Evolutionary conservation across 2,329 filamentous ascomycete species (phyloP), one percentile per base, ranked within the genome.

Genomic region (Aspergillus novofumigatus): DNA sequence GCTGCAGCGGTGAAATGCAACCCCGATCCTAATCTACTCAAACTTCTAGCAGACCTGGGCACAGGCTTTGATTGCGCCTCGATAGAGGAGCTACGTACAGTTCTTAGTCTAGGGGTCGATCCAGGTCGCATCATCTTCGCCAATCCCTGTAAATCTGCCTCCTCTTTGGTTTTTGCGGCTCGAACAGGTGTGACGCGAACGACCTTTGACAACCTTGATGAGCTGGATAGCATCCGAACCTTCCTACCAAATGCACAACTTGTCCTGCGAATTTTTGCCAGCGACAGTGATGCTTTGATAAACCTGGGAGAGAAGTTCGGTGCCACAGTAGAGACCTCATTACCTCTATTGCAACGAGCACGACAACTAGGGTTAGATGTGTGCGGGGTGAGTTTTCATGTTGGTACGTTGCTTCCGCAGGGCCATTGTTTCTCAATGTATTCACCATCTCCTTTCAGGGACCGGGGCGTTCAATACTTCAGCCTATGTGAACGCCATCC

Each of bases 1-100:
- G 8, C 14, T 35, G 5, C 49, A 69, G 68, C 68, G 11, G 65
- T 70, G 6, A 70, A 70, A 64, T 70, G 67, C 59, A 70, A 70
- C 47, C 57, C 66, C 3, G 68, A 70, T 28, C 61, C 61, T 14
- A 62, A 47, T 2, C 48, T 70, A 10, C 59, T 70, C 17, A 62
- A 59, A 42, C 38, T 60, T n/a, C 66, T 70, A 11, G 62, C 65
- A 8, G 58, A 64, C 4, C 50, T 67, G 4, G 67, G 66, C 7
- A 61, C 62, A 4, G 61, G 65, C 1, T 70, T 70, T 14, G 68
- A 70, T 45, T 70, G 68, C 44, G 67, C 68, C 4, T 70, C 68
- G 1, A 61, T 66, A 9, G 61, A 63, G 52, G 67, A 69, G 48
- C 60, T 70, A 10, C 58, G 61, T 10, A 44, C 52, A 8, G 63